A percentile compares a stretch with the other conserved stretches of the same genome.
Conservation (phyloP, 495 filamentous ascomycete genomes). For the Lasiosphaeris hirsuta region DNA sequence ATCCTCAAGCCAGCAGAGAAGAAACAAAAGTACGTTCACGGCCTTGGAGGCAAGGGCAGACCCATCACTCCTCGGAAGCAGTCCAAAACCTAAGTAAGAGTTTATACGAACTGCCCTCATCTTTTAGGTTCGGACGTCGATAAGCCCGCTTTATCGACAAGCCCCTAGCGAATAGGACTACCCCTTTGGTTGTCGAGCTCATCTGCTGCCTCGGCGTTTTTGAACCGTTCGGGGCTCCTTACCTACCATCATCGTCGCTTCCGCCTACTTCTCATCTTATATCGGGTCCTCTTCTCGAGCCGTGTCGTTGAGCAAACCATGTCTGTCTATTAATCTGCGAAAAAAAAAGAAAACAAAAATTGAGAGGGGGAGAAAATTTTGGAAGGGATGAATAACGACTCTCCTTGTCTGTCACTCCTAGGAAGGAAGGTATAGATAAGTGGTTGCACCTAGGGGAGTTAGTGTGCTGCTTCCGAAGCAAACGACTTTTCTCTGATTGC, state of each 20-base stretch:
- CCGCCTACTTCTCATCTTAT: constrained; percentile 19
- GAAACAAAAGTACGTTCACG: constrained; percentile 99
- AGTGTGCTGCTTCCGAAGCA: constrained; percentile 19
- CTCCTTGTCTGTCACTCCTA: constrained; percentile 25
- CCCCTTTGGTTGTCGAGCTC: constrained; percentile 13
- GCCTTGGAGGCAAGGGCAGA: constrained; percentile 75
- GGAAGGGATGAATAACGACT: constrained; percentile 35
- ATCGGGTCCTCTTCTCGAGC: constrained; percentile 13
- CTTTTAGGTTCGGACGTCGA: constrained; percentile 93
- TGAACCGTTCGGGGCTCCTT: constrained; percentile 21
- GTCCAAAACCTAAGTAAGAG: constrained; percentile 65
- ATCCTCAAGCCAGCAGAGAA: constrained; percentile 99
- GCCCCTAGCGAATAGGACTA: constrained; percentile 15
- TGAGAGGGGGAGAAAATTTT: constrained; percentile 17
- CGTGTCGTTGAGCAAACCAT: constrained; percentile 25
- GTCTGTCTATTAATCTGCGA: constrained; percentile 25
- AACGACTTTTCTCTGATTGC: constrained; percentile 12
- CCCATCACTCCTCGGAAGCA: constrained; percentile 89
- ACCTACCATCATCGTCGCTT: constrained; percentile 18
- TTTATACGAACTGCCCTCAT: constrained; percentile 77
- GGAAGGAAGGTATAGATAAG: constrained; percentile 33
- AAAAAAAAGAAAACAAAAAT: constrained; percentile 17
- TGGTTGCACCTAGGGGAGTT: constrained; percentile 16
- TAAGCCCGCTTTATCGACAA: constrained; percentile 47
- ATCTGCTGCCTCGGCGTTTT: constrained; percentile 23